Evolutionary conservation across 306 rosid species (phyloP).

Genomic region (Vicia faba): DNA sequence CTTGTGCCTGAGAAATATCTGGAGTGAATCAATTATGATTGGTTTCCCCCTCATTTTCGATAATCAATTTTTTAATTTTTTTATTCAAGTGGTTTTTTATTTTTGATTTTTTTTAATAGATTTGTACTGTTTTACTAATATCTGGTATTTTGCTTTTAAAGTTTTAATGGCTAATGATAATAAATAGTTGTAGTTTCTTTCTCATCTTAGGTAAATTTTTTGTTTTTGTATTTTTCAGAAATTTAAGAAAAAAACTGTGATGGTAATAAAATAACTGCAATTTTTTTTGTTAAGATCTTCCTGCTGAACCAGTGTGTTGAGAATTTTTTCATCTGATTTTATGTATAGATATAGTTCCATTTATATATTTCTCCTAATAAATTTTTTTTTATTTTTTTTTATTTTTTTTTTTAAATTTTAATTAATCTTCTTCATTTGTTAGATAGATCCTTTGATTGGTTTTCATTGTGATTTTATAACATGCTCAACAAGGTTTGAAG

Average conservation of each 20-base stretch:
- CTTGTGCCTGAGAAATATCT: conserved; percentile 32
- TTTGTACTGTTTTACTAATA: conserved; percentile 32
- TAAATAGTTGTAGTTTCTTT: background rate
- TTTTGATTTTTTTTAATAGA: background rate
- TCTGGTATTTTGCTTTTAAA: conserved; percentile 28
- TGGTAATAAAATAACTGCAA: conserved; percentile 22
- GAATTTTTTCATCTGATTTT: background rate
- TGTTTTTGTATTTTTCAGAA: conserved; percentile 30
- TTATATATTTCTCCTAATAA: conserved; percentile 24
- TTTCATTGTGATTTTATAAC: conserved; percentile 31
- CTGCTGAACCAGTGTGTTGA: conserved; percentile 9
- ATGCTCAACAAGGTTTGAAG: conserved; percentile 38
- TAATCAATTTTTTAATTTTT: conserved; percentile 2
- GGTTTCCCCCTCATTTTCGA: background rate
- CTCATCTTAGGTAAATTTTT: conserved; percentile 33
- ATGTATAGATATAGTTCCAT: conserved; percentile 15
- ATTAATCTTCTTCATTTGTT: conserved; percentile 1
- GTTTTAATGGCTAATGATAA: conserved; percentile 13
- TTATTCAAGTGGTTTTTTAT: conserved; percentile 27
- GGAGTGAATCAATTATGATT: conserved; percentile 25
- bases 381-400: conserved; percentile 2
- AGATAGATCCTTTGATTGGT: conserved; percentile 37
- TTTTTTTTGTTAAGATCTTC: conserved; percentile 23
- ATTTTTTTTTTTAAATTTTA: background rate
- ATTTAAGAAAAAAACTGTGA: conserved; percentile 2